A percentile compares a stretch with the other conserved stretches of the same genome.
phyloP scores from a whole-genome alignment of 176 grass and related monocot genomes.

The Paspalum vaginatum region DNA sequence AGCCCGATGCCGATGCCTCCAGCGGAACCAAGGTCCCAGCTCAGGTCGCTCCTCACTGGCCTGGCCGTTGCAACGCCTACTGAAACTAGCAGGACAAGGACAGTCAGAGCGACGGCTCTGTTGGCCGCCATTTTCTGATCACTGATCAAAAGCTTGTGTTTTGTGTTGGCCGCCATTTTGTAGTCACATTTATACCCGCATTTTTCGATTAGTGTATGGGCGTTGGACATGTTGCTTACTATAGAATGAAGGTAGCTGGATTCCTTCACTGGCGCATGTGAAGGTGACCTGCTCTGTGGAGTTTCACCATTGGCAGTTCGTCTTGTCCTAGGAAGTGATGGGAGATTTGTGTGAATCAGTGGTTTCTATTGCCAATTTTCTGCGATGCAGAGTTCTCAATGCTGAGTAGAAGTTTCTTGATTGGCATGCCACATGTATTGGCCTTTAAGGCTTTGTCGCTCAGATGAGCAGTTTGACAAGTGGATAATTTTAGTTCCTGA shows the following conservation, averaged over 20 bases:
- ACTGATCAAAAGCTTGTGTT: background rate
- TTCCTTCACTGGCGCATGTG: conserved; percentile 45
- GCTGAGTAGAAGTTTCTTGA: conserved; percentile 18
- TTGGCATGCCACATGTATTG: background rate
- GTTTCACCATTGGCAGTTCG: conserved; percentile 40
- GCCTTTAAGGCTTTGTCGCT: background rate
- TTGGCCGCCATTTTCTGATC: conserved; percentile 43
- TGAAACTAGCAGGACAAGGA: conserved; percentile 19
- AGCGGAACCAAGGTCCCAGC: conserved; percentile 43
- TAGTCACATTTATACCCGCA: conserved; percentile 43
- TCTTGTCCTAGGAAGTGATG: conserved; percentile 34
- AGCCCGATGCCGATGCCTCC: conserved; percentile 46
- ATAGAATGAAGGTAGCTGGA: conserved; percentile 48
- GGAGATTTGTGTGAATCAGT: conserved; percentile 37
- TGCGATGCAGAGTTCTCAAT: background rate
- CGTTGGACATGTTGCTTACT: conserved; percentile 55
- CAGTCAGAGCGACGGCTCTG: conserved; percentile 18
- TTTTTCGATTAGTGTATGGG: conserved; percentile 24
- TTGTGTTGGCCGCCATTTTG: conserved; percentile 43
- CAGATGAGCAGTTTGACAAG: background rate
- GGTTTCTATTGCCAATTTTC: conserved; percentile 25
- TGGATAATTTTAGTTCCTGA: too few species aligned
- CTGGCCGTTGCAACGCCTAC: conserved; percentile 35
- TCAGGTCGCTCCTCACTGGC: conserved; percentile 54
- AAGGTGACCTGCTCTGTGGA: conserved; percentile 38